A percentile compares a stretch with the other conserved stretches of the same genome.
phyloP scores from a whole-genome alignment of 2,329 filamentous ascomycete species.

The Aspergillus proliferans region DNA sequence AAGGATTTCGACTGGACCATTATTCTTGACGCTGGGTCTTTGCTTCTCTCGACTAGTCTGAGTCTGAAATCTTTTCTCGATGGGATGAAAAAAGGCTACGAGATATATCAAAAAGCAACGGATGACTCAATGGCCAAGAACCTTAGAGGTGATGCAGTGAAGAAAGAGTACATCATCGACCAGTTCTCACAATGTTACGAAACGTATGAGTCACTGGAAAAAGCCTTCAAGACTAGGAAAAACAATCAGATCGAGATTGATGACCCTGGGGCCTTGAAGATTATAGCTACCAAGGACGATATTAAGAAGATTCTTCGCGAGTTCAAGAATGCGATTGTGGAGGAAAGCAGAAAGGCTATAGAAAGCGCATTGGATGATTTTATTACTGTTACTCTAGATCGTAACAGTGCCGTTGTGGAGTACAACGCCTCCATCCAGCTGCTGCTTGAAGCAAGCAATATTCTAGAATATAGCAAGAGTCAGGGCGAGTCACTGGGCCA shows the following conservation, averaged over 20 bases:
- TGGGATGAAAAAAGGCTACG: background rate
- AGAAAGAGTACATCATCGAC: background rate
- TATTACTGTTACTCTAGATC: background rate
- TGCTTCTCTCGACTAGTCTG: too few relatives aligned
- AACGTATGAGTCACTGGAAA: background rate
- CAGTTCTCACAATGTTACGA: background rate
- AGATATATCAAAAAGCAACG: background rate
- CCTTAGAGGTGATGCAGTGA: background rate
- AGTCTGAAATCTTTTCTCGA: too few relatives aligned
- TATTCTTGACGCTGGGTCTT: too few relatives aligned
- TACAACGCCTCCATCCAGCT: background rate
- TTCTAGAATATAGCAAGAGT: background rate
- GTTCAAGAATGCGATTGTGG: background rate
- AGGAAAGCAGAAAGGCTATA: background rate
- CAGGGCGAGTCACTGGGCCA: background rate
- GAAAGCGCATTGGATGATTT: background rate
- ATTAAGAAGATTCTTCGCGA: background rate
- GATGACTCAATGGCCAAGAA: background rate
- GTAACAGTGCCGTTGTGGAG: background rate
- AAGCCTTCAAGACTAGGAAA: background rate
- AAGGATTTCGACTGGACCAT: too few relatives aligned
- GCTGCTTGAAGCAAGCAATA: background rate
- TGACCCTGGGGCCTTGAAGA: background rate
- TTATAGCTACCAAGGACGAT: background rate
- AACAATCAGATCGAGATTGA: background rate